Conservation (phyloP, 2,329 filamentous ascomycete species). For the Colletotrichum cuscutae region DNA sequence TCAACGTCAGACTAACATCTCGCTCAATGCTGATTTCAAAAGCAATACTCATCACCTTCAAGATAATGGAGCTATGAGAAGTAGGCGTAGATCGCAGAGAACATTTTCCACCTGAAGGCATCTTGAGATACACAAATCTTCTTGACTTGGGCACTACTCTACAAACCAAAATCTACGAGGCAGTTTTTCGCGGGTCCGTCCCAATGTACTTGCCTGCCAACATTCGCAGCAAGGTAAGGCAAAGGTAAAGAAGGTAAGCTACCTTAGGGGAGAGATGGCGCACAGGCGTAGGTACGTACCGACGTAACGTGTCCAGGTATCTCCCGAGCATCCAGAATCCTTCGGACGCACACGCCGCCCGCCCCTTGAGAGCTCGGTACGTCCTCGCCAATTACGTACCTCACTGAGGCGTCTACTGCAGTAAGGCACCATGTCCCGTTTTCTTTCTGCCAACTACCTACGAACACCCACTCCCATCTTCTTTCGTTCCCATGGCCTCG, state of each 20-base stretch:
- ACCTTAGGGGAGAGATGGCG: neutral
- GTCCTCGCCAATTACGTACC: neutral
- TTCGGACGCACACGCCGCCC: conserved; percentile 27
- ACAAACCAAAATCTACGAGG: neutral
- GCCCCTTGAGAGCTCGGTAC: neutral
- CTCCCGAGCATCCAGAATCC: conserved; percentile 24
- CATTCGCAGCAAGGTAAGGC: too few relatives aligned
- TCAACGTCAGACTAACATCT: neutral
- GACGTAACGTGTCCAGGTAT: conserved; percentile 20
- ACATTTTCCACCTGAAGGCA: too few relatives aligned
- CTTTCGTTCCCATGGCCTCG: neutral
- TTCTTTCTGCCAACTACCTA: neutral
- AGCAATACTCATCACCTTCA: neutral
- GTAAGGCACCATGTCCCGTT: neutral
- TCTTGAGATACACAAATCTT: neutral
- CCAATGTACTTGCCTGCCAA: too few relatives aligned
- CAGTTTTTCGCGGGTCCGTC: neutral
- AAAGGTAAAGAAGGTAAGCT: neutral
- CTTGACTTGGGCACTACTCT: neutral
- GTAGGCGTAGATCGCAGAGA: neutral
- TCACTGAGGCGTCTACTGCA: neutral
- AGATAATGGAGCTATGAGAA: too few relatives aligned
- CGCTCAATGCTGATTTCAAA: neutral
- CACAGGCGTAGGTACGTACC: neutral
- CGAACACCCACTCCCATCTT: neutral